Conservation (phyloP, 345 rosid species). For the Psidium guajava region DNA sequence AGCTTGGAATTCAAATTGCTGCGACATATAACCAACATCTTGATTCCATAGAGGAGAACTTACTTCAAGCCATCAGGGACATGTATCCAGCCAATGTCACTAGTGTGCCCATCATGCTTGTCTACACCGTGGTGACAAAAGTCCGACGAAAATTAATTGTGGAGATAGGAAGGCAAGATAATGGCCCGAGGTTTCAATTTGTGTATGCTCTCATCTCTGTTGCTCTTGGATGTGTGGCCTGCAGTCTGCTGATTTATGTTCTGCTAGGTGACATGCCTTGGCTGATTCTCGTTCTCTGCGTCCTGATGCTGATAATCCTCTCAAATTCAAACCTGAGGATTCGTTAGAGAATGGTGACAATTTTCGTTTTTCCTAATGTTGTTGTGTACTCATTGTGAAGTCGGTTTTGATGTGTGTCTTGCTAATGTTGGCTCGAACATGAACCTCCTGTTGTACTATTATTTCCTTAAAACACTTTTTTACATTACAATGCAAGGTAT, state of each 20-base stretch:
- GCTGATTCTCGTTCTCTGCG: background rate
- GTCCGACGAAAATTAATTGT: background rate
- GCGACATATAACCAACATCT: background rate
- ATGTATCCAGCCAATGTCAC: background rate
- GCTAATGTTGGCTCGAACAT: background rate
- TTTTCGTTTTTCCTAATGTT: background rate
- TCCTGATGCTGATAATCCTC: background rate
- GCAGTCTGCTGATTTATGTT: accelerated
- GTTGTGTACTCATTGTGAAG: background rate
- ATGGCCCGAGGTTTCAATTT: background rate
- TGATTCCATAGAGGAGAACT: background rate
- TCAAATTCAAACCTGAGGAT: accelerated
- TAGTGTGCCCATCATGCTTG: background rate
- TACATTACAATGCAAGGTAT: background rate
- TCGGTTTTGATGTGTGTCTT: background rate
- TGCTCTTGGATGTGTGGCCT: background rate
- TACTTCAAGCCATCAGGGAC: background rate
- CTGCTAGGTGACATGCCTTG: background rate
- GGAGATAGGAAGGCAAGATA: background rate
- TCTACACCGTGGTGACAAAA: background rate
- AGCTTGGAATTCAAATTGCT: background rate
- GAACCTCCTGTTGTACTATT: background rate
- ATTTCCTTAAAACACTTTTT: background rate
- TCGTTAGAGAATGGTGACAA: background rate
- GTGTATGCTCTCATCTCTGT: background rate